Percentiles rank a stretch among this genome's conserved stretches.
Conservation (phyloP, 345 rosid genomes). For the Corchorus olitorius region DNA sequence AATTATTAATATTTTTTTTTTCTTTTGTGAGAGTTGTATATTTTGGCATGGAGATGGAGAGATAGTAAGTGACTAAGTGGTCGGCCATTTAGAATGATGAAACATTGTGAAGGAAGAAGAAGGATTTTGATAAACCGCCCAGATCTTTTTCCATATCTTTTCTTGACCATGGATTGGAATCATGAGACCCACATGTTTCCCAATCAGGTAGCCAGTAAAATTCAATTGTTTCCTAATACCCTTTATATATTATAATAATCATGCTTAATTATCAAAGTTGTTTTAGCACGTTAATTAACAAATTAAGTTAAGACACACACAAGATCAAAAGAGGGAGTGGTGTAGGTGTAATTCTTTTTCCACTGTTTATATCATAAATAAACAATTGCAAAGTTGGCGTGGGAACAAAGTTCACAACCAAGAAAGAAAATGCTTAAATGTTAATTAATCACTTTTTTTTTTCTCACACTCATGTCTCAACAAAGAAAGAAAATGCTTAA, state of each 20-base stretch:
- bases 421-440: too few relatives aligned
- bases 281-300: constrained; percentile 4
- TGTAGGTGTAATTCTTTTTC: too few relatives aligned
- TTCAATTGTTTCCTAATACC: not conserved
- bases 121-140: constrained; percentile 21
- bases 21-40: not conserved
- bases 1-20: too few relatives aligned
- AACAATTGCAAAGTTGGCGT: not conserved
- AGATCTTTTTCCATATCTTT: constrained; percentile 19
- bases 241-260: not conserved
- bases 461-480: too few relatives aligned
- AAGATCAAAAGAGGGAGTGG: too few relatives aligned
- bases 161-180: constrained; percentile 20
- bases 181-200: constrained; percentile 34
- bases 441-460: too few relatives aligned
- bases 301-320: not conserved
- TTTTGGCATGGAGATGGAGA: not conserved
- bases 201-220: constrained; percentile 9
- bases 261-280: constrained; percentile 11
- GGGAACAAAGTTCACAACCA: not conserved
- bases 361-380: too few relatives aligned
- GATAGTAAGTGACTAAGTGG: constrained; percentile 20
- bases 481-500: too few relatives aligned
- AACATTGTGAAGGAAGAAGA: not conserved
- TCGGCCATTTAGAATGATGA: constrained; percentile 27